Evolutionary conservation across 2,329 filamentous ascomycete species (phyloP).

Genomic region (Peltaster fructicola): DNA sequence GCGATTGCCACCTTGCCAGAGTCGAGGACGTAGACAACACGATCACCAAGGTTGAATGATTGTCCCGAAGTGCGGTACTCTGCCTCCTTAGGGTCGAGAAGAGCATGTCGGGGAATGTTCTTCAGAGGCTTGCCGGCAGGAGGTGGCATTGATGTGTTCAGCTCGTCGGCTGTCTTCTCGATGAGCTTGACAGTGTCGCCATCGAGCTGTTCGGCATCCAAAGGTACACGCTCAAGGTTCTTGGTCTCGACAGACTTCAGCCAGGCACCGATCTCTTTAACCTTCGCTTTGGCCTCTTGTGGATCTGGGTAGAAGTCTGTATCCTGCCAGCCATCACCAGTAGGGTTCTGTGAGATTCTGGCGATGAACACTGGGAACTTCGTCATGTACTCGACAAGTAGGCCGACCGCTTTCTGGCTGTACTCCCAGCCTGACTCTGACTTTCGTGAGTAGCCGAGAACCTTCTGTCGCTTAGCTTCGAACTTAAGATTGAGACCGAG

Average conservation of each 20-base stretch:
- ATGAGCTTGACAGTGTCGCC: slow-evolving; percentile 72
- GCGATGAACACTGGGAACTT: slow-evolving; percentile 92
- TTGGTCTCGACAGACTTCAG: slow-evolving; percentile 81
- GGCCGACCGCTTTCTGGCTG: slow-evolving; percentile 60
- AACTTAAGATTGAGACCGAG: slow-evolving; percentile 94
- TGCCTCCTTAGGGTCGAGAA: slow-evolving; percentile 90
- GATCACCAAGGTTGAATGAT: slow-evolving; percentile 67
- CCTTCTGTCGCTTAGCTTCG: slow-evolving; percentile 86
- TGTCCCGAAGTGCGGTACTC: slow-evolving; percentile 82
- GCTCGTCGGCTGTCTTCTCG: slow-evolving; percentile 54
- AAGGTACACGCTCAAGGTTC: slow-evolving; percentile 84
- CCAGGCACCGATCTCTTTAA: slow-evolving; percentile 91
- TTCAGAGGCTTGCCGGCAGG: slow-evolving; percentile 52
- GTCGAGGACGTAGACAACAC: slow-evolving; percentile 80
- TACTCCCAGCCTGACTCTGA: slow-evolving; percentile 86
- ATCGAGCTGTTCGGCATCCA: slow-evolving; percentile 92
- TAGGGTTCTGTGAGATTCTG: slow-evolving; percentile 68
- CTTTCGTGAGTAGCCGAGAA: slow-evolving; percentile 85
- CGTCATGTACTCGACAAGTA: slow-evolving; percentile 80
- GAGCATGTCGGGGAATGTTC: slow-evolving; percentile 66
- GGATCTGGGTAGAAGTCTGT: slow-evolving; percentile 69
- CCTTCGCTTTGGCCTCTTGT: slow-evolving; percentile 53
- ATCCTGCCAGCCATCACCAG: slow-evolving; percentile 66
- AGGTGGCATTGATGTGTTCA: slow-evolving; percentile 25
- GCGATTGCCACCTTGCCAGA: slow-evolving; percentile 91